Evolutionary conservation across 1,284 basidiomycete genomes (phyloP), one percentile per base, ranked within the genome.

Genomic region (Cutaneotrichosporon cyanovorans): DNA sequence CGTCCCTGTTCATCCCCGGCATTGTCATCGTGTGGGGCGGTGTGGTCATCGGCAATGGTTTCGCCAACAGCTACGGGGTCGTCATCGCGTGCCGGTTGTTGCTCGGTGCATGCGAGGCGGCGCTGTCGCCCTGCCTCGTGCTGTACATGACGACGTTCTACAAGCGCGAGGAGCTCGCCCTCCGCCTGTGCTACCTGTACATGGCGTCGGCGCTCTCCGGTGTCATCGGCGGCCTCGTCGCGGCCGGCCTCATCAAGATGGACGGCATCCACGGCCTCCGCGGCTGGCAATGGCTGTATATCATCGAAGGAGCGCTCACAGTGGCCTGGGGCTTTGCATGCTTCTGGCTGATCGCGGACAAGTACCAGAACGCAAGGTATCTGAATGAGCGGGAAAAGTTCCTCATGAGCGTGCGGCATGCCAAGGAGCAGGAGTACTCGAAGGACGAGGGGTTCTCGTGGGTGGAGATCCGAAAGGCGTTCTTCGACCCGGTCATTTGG

Each of bases 221-320:
- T 4, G 58, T 56, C 1, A 46, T 67, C 7, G 65, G 65, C 19
- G 65, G 66, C 11, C 54, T 70, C 4, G 37, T 61, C 22, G 59
- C 48, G 4, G 23, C 48, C 2, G 48, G 42, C 30, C 18, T 50
- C 34, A 37, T 50, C 22, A 50, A 50, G 42, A 50, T 50, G 48
- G 43, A 50, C 34, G 42, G 43, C 18, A n/a, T 45, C 9, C 28
- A 16, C 5, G 39, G 34, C 15, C 50, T 51, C 5, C n/a, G 18
- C 11, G 50, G 45, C 18, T 51, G 45, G 50, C 38, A 35, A 5
- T 51, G 50, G 50, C 42, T 51, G n/a, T 51, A 48, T 39, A 45
- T 51, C 31, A 51, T 51, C 32, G 50, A 51, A 23, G 50, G 50
- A n/a, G 28, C 40, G 10, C 16, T 48, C 38, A 51, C 45, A 16